These are phyloP conservation scores for Tuber calosporum DNA, from an alignment of 495 filamentous ascomycete species.

Conservation along the genomic window DNA sequence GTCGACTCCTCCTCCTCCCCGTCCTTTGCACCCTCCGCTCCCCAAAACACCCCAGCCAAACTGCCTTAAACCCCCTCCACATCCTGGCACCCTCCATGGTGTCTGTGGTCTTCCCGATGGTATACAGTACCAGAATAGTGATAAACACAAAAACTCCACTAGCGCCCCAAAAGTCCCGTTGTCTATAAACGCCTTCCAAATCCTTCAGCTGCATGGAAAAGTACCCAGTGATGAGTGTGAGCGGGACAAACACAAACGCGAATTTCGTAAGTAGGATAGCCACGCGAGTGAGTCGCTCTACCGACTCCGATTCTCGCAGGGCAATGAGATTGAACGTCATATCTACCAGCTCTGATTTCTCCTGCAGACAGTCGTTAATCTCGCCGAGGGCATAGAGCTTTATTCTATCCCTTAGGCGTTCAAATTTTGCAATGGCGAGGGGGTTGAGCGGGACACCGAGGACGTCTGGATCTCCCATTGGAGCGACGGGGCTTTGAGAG, in stretches of 20 bases:
- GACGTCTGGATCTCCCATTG: constrained; percentile 35
- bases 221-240: constrained; percentile 77
- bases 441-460: constrained; percentile 57
- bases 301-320: constrained; percentile 70
- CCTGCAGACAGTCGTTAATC: constrained; percentile 67
- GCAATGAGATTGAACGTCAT: constrained; percentile 76
- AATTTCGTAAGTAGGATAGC: constrained; percentile 78
- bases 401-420: constrained; percentile 66
- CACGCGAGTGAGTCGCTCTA: constrained; percentile 69
- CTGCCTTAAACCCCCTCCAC: constrained; percentile 29
- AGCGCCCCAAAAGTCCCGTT: constrained; percentile 61
- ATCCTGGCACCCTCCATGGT: constrained; percentile 32
- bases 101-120: constrained; percentile 42
- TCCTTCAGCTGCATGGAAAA: constrained; percentile 65
- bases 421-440: constrained; percentile 64
- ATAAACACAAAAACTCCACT: constrained; percentile 63
- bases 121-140: constrained; percentile 54
- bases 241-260: constrained; percentile 75
- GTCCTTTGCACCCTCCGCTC: constrained; percentile 19
- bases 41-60: constrained; percentile 28
- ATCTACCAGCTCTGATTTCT: constrained; percentile 69
- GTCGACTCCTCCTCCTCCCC: neutral
- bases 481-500: neutral
- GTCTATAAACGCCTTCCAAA: constrained; percentile 53
- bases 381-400: constrained; percentile 72